Base-by-base conservation (phyloP, 2,329 filamentous ascomycete genomes). In the Beauveria rudraprayagi region DNA sequence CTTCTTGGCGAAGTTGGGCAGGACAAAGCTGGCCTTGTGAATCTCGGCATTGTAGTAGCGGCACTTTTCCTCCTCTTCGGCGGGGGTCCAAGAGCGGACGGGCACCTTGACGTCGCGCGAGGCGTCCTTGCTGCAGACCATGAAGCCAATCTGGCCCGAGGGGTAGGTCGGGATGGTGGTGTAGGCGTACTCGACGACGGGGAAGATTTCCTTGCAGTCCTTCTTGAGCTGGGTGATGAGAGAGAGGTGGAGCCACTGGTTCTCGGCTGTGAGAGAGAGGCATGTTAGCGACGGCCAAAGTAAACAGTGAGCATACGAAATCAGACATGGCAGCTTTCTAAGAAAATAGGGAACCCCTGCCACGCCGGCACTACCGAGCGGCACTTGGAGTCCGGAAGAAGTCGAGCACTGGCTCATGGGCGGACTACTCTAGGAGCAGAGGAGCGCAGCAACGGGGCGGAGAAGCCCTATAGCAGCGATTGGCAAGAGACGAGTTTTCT, bases 161-260 rank as follows among this genome's bases (percentile, higher is more conserved):
- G 94, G 94, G 83, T 99, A 99, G 73, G 94, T 99, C 63, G 94
- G 94, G 77, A 99, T 99, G 71, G 93, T 97, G 72, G 93, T 97
- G 85, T 97, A 99, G 70, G 90, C 94, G 80, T 97, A 99, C 81
- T 99, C 94, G 76, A 90, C 94, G 65, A 91, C 90, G 66, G 94
- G 92, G 88, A 99, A 99, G 77, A 99, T 90, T 77, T 94, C 89
- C 77, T 89, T 89, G 89, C 93, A 97, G 73, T 92, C 85, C 84
- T 96, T 92, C 86, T 96, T 96, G 72, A 99, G 89, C 80, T 93
- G 85, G 75, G 87, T 86, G 79, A 99, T 99, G 71, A 99, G 86
- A 63, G 88, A 83, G 70, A 99, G 85, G 81, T 99, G 94, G 64
- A 99, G 89, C 94, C 94, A 99, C 81, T 96, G 92, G 87, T 96